Evolutionary conservation across 306 rosid species (phyloP).

Genomic region (Abrus precatorius): DNA sequence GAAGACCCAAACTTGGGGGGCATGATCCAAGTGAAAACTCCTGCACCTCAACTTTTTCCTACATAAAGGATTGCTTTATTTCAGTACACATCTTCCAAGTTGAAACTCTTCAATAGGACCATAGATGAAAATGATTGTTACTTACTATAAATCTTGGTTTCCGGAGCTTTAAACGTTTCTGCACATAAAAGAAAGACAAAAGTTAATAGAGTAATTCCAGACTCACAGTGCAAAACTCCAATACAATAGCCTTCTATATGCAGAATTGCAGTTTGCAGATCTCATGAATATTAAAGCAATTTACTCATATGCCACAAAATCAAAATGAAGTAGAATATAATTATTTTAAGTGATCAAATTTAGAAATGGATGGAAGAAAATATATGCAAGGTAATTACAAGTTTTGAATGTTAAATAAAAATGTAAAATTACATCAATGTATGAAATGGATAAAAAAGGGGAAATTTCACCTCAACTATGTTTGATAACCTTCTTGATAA

Average conservation of each 20-base stretch:
- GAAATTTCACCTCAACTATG: slow-evolving; percentile 72
- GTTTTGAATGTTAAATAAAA: slow-evolving; percentile 25
- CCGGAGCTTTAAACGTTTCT: slow-evolving; percentile 84
- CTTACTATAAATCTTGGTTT: slow-evolving; percentile 84
- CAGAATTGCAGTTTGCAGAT: neutral
- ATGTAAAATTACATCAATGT: neutral
- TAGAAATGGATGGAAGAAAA: slow-evolving; percentile 26
- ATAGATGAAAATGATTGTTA: slow-evolving; percentile 33
- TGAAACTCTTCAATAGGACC: slow-evolving; percentile 4
- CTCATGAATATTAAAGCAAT: slow-evolving; percentile 16
- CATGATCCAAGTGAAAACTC: slow-evolving; percentile 84
- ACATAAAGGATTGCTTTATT: slow-evolving; percentile 38
- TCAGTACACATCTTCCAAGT: slow-evolving; percentile 34
- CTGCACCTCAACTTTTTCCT: slow-evolving; percentile 85
- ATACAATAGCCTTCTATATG: neutral
- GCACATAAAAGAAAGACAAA: slow-evolving; percentile 45
- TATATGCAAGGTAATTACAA: slow-evolving; percentile 7
- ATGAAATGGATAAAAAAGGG: slow-evolving; percentile 7
- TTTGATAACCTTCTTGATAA: slow-evolving; percentile 73
- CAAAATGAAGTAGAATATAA: slow-evolving; percentile 24
- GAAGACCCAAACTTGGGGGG: slow-evolving; percentile 90
- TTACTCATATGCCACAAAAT: slow-evolving; percentile 25
- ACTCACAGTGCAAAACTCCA: neutral
- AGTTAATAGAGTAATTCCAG: slow-evolving; percentile 21
- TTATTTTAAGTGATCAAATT: neutral